Conservation (phyloP, 139 green algal genomes). For the Picochlorum costavermella region DNA sequence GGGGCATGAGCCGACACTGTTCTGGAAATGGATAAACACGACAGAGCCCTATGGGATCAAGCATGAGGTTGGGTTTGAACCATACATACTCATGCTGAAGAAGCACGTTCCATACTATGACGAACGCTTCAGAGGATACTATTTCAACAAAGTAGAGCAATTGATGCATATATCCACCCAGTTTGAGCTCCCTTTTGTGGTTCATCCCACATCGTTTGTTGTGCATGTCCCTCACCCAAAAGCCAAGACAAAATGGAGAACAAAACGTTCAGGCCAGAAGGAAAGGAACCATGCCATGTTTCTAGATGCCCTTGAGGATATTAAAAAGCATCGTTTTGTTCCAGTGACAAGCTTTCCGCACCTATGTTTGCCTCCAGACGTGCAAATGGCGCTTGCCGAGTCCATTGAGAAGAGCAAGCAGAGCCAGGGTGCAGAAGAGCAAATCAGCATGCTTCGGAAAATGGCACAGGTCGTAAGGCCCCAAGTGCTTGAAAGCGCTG, state of each 20-base stretch:
- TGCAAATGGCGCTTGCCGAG: background rate
- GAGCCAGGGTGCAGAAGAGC: background rate
- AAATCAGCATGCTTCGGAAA: too few relatives aligned
- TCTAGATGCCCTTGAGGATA: slow-evolving; percentile 22
- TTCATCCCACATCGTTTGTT: slow-evolving; percentile 34
- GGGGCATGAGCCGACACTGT: slow-evolving; percentile 27
- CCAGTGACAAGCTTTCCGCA: slow-evolving; percentile 29
- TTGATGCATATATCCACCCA: slow-evolving; percentile 30
- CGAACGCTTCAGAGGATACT: slow-evolving; percentile 33
- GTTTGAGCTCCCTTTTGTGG: slow-evolving; percentile 23
- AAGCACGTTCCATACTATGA: slow-evolving; percentile 30
- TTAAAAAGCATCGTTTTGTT: slow-evolving; percentile 22
- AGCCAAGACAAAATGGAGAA: slow-evolving; percentile 26
- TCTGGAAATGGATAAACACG: slow-evolving; percentile 23
- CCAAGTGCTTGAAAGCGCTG: too few relatives aligned
- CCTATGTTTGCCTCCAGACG: slow-evolving; percentile 1
- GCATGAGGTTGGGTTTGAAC: slow-evolving; percentile 30
- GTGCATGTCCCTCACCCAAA: slow-evolving; percentile 34
- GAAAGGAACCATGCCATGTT: slow-evolving; percentile 29
- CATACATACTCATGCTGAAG: slow-evolving; percentile 28
- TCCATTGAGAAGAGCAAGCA: slow-evolving; percentile 1
- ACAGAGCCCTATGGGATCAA: slow-evolving; percentile 17
- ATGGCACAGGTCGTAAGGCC: too few relatives aligned
- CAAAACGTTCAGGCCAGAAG: slow-evolving; percentile 23
- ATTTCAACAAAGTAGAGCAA: slow-evolving; percentile 38